Percentiles rank a stretch among this genome's conserved stretches.
Conservation (phyloP, 2,329 filamentous ascomycete species). For the Xylariales sp. region DNA sequence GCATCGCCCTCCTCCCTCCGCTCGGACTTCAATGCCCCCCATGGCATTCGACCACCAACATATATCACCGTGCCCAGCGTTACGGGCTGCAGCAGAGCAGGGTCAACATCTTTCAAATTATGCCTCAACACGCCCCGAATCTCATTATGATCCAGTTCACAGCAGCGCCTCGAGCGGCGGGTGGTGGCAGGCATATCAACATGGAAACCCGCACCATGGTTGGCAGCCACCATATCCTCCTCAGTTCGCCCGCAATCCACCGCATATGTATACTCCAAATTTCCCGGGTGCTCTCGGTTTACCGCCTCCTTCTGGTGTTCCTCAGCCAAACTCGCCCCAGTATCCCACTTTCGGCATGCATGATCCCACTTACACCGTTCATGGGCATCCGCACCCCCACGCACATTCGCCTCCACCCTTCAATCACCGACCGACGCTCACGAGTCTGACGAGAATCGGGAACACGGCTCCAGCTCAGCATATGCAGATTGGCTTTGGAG, state of each 20-base stretch:
- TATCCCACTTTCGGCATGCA: neutral
- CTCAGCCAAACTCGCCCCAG: neutral
- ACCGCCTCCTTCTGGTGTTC: neutral
- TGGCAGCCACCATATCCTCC: conserved; percentile 6
- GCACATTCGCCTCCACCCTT: conserved; percentile 3
- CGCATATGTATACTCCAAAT: conserved; percentile 1
- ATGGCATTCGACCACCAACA: conserved; percentile 13
- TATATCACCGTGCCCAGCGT: conserved; percentile 21
- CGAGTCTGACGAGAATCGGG: conserved; percentile 15
- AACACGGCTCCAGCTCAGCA: conserved; percentile 16
- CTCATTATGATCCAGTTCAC: conserved; percentile 20
- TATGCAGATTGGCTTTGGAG: conserved; percentile 12
- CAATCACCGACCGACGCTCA: conserved; percentile 10
- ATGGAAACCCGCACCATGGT: conserved; percentile 1
- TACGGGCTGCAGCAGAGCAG: conserved; percentile 19
- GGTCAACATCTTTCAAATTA: conserved; percentile 14
- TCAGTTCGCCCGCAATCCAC: conserved; percentile 1
- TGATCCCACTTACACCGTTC: neutral
- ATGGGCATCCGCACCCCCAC: conserved; percentile 3
- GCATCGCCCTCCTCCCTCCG: conserved; percentile 11
- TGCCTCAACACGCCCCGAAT: conserved; percentile 11
- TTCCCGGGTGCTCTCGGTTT: conserved; percentile 1
- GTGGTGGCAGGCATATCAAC: conserved; percentile 7
- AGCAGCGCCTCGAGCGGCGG: conserved; percentile 2
- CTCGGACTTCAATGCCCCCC: conserved; percentile 11